Percentiles rank a stretch among this genome's conserved stretches.
Evolutionary conservation across 2,329 filamentous ascomycete genomes (phyloP).

Genomic region (Sporothrix brunneoviolacea): DNA sequence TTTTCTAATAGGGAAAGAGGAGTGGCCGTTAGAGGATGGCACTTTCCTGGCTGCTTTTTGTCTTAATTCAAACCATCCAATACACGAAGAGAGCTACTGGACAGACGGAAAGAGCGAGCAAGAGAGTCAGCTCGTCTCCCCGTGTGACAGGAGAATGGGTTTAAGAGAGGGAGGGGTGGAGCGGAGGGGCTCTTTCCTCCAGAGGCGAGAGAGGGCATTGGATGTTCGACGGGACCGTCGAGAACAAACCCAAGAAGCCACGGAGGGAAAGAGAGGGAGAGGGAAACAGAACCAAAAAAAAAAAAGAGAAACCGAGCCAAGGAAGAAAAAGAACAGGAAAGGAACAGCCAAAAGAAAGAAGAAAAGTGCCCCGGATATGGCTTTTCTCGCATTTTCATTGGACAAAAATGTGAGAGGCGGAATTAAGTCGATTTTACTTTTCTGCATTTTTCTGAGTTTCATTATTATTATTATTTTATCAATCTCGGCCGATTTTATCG

Average conservation of each 20-base stretch:
- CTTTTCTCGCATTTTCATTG: slow-evolving; percentile 28
- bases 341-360: not conserved
- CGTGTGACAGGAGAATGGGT: not conserved
- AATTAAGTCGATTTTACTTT: slow-evolving; percentile 7
- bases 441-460: not conserved
- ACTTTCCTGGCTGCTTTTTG: no score
- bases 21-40: no score
- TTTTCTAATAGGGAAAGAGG: not conserved
- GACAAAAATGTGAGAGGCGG: slow-evolving; percentile 20
- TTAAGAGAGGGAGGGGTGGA: not conserved
- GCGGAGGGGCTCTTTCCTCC: slow-evolving; percentile 10
- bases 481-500: not conserved
- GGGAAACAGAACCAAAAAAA: slow-evolving; percentile 9
- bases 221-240: not conserved
- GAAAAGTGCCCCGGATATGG: not conserved
- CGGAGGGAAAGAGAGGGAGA: slow-evolving; percentile 12
- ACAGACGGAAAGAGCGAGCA: not conserved
- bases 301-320: no score
- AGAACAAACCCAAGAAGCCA: slow-evolving; percentile 3
- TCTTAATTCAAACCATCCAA: no score
- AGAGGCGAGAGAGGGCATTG: not conserved
- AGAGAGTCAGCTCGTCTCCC: not conserved
- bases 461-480: not conserved
- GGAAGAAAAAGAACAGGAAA: not conserved
- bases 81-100: no score